phyloP scores from a whole-genome alignment of 2,329 filamentous ascomycete species.

The Keithomyces neogunnii region DNA sequence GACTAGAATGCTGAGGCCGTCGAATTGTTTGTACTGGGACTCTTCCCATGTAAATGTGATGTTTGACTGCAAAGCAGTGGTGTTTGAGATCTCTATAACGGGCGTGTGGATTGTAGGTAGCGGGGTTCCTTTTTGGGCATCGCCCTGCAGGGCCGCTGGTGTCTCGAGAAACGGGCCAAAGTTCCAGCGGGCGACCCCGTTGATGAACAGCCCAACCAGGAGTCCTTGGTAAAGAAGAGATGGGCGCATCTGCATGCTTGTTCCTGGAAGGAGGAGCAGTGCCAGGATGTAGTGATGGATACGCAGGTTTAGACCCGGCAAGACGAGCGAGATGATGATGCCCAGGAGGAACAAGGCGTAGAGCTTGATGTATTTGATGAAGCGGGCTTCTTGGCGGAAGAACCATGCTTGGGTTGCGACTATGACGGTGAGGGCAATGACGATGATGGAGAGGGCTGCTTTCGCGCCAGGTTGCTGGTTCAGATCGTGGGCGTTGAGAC shows the following conservation, averaged over 20 bases:
- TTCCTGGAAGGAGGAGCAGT: slow-evolving; percentile 79
- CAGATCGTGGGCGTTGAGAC: slow-evolving; percentile 85
- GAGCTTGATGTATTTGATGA: slow-evolving; percentile 68
- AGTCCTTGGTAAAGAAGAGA: slow-evolving; percentile 83
- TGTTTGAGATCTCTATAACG: slow-evolving; percentile 33
- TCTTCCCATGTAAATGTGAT: slow-evolving; percentile 53
- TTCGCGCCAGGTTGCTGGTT: slow-evolving; percentile 82
- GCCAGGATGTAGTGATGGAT: slow-evolving; percentile 95
- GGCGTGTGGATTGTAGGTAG: slow-evolving; percentile 47
- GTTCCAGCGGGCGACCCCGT: slow-evolving; percentile 88
- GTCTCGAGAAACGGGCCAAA: slow-evolving; percentile 88
- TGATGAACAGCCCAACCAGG: slow-evolving; percentile 84
- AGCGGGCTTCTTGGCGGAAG: slow-evolving; percentile 75
- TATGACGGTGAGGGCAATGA: slow-evolving; percentile 61
- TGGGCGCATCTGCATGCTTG: slow-evolving; percentile 77
- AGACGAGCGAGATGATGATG: slow-evolving; percentile 61
- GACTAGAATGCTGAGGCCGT: slow-evolving; percentile 72
- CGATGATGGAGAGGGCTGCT: slow-evolving; percentile 69
- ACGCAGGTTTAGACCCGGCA: slow-evolving; percentile 73
- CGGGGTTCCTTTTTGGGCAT: slow-evolving; percentile 52
- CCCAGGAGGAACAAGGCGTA: slow-evolving; percentile 60
- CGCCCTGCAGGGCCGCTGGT: slow-evolving; percentile 59
- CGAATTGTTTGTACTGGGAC: slow-evolving; percentile 43
- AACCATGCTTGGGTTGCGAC: slow-evolving; percentile 72
- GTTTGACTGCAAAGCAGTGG: slow-evolving; percentile 41